Evolutionary conservation across 257 asterid genomes (phyloP).

Genomic region (Solanum acaule): DNA sequence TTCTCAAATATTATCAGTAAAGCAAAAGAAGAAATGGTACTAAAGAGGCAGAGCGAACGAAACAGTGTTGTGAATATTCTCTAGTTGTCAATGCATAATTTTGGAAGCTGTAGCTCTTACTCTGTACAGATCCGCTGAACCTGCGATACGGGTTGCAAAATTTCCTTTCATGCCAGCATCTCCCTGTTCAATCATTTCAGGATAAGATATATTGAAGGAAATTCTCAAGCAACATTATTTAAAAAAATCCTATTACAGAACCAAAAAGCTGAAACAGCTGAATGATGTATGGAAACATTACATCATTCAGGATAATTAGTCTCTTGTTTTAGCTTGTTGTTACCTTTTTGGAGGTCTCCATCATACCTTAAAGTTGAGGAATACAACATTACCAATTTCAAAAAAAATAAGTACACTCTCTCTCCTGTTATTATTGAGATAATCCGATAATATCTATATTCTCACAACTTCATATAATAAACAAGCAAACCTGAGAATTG

Average conservation of each 20-base stretch:
- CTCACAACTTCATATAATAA: neutral
- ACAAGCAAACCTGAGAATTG: neutral
- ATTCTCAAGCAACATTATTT: neutral
- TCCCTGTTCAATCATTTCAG: slow-evolving; percentile 37
- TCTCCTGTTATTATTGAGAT: neutral
- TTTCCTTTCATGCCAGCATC: slow-evolving; percentile 83
- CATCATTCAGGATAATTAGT: neutral
- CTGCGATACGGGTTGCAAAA: slow-evolving; percentile 77
- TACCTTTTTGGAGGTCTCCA: neutral
- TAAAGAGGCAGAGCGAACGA: neutral
- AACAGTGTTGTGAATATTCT: neutral
- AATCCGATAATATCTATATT: neutral
- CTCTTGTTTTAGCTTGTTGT: neutral
- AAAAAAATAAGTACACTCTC: neutral
- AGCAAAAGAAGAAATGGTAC: neutral
- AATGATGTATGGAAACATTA: neutral
- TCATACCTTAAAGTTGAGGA: neutral
- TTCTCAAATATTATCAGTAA: neutral
- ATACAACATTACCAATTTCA: neutral
- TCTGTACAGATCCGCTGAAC: slow-evolving; percentile 85
- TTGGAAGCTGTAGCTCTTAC: slow-evolving; percentile 28
- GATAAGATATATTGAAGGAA: neutral
- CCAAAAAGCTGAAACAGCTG: neutral
- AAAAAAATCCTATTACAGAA: neutral
- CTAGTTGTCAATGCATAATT: neutral